Evolutionary conservation across 176 grass and related monocot species (phyloP).

Genomic region (Pharus latifolius): DNA sequence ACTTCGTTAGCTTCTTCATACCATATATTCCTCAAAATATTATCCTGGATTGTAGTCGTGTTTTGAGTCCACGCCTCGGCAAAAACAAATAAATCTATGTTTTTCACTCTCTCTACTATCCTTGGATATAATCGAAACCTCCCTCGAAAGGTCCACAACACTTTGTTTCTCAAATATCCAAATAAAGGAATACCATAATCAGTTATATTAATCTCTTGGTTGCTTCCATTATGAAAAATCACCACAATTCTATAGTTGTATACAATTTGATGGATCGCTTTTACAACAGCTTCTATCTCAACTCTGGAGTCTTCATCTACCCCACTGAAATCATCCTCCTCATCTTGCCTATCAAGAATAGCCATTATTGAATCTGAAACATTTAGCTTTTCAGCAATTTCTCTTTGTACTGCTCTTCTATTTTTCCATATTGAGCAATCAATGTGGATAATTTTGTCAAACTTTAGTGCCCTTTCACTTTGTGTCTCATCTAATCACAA

Average conservation of each 20-base stretch:
- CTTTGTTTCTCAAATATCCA: not conserved
- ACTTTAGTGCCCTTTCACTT: not conserved
- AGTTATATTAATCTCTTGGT: fast-evolving
- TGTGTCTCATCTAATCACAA: not conserved
- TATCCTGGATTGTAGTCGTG: too few relatives aligned
- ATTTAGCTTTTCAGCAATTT: not conserved
- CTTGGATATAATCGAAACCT: not conserved
- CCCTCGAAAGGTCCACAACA: not conserved
- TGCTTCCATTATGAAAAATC: not conserved
- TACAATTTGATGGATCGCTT: not conserved
- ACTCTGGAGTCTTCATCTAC: not conserved
- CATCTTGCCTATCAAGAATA: not conserved
- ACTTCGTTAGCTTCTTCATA: not conserved
- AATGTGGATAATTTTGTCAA: not conserved
- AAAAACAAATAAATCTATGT: not conserved
- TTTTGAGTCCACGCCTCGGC: too few relatives aligned
- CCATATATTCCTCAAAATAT: too few relatives aligned
- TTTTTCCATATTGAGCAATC: not conserved
- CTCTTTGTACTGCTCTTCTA: not conserved
- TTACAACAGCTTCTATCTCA: not conserved
- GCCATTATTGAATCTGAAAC: not conserved
- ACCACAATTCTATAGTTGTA: not conserved
- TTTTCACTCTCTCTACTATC: not conserved
- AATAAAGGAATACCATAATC: not conserved
- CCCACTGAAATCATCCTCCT: not conserved